Conservation (phyloP, 208 protist species). For the Crithidia thermophila region DNA sequence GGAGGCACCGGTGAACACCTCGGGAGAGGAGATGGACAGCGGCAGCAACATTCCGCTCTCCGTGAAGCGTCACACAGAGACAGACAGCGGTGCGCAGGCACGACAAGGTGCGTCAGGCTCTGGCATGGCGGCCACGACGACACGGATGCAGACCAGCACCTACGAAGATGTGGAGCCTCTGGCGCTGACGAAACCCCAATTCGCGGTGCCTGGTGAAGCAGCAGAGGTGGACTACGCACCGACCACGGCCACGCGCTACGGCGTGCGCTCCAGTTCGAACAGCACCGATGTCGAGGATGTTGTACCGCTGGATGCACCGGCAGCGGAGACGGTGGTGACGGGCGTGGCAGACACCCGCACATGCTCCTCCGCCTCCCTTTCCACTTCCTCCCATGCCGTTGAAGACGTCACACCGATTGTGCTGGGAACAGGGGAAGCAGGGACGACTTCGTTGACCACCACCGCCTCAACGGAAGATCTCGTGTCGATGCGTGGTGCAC, state of each 20-base stretch:
- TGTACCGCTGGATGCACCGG: slow-evolving; percentile 9
- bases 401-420: not conserved
- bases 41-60: not conserved
- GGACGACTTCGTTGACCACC: no score
- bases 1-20: not conserved
- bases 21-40: slow-evolving; percentile 1
- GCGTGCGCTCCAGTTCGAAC: slow-evolving; percentile 9
- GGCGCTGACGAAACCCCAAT: not conserved
- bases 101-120: no score
- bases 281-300: slow-evolving; percentile 32
- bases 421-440: no score
- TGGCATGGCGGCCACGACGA: no score
- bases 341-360: not conserved
- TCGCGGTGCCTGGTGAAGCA: not conserved
- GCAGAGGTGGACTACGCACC: not conserved
- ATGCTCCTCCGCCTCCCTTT: not conserved
- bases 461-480: no score
- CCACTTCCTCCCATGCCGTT: no score
- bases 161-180: slow-evolving; percentile 13
- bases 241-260: slow-evolving; percentile 5
- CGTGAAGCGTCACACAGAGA: no score
- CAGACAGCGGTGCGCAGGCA: no score
- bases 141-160: not conserved
- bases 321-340: not conserved
- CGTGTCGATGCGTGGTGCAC: no score